Evolutionary conservation across 495 filamentous ascomycete species (phyloP), one percentile per base, ranked within the genome.

Genomic region (Neurospora sp.): DNA sequence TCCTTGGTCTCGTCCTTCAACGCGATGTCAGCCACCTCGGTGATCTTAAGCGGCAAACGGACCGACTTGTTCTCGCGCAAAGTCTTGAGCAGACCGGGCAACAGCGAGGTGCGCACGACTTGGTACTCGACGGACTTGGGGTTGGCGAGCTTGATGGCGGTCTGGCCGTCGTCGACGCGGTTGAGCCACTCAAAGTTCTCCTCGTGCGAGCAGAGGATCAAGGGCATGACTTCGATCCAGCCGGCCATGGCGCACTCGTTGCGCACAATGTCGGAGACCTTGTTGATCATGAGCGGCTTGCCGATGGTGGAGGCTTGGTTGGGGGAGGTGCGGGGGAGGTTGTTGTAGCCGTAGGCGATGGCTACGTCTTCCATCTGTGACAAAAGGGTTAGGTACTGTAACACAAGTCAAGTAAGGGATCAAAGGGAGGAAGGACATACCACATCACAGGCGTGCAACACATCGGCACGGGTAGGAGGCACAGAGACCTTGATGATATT

Each of bases 151-250:
- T 88, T 91, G 74, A 99, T 90, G 7, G 93, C 94, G 0, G 91
- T 94, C 27, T 83, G 90, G 68, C 96, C 94, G 75, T 97, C 92
- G 74, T 97, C 94, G 74, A 89, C 89, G 72, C 95, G 92, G 82
- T 98, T 97, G 44, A 99, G 86, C 93, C 94, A 98, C 65, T 85
- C 91, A 80, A 98, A 99, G 84, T 98, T 99, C 87, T 99, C 96
- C 78, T 97, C 96, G 80, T 98, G 94, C 18, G 93, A 97, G 88
- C 96, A 99, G 69, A 99, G 88, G 77, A 97, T 97, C 18, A 99
- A 86, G 5, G 96, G 96, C 89, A 99, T 90, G 35, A 97, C 96
- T 82, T 99, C 96, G 22, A 89, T 89, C 95, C 96, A 99, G 73
- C 96, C 96, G 1, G 95, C 91, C 91, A 97, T 94, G 39, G 94